Evolutionary conservation across 148 eudicot species (phyloP), one percentile per base, ranked within the genome.

Genomic region (Arctostaphylos glauca): DNA sequence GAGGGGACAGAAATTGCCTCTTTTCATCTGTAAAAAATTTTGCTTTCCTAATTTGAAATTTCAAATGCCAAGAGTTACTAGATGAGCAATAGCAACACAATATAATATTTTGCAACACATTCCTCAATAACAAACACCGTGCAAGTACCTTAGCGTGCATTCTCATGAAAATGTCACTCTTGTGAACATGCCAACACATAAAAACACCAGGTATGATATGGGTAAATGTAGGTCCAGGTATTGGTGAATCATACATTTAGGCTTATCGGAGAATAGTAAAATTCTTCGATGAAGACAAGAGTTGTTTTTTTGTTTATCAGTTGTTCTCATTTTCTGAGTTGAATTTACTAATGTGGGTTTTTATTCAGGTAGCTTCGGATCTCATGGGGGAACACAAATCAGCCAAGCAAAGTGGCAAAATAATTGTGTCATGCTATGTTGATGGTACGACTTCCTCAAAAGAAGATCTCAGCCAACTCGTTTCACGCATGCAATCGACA

Each of bases 401-500:
- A 66, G 52, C 41, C 66, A 81, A 62, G 83, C 67, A 47, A 31
- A 74, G 78, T 54, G 53, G 89, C 81, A 86, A 86, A 79, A 58
- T 87, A 71, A 89, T 89, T 50, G 90, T 86, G 77, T 89, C 90
- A 6, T 77, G 80, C 74, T 86, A 80, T 68, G 47, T 86, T 25
- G 87, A 89, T 43, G 70, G 77, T 50, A 66, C 54, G 21, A 84
- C 81, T 10, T 59, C 86, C 82, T 84, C 82, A 55, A 68, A 79
- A 48, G 86, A 87, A 77, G 87, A 86, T 81, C 82, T 87, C 60
- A 85, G 86, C 80, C 68, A 83, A 44, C 87, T 89, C 66, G 82
- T 89, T 78, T 79, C 81, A 47, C 43, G 52, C 72, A 86, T 89
- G 83, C 90, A 86, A 83, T 89, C 91, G 13, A 87, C 86, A 67